phyloP scores from a whole-genome alignment of 192 early-diverging fungal genomes.

The Oehlia diaphana region DNA sequence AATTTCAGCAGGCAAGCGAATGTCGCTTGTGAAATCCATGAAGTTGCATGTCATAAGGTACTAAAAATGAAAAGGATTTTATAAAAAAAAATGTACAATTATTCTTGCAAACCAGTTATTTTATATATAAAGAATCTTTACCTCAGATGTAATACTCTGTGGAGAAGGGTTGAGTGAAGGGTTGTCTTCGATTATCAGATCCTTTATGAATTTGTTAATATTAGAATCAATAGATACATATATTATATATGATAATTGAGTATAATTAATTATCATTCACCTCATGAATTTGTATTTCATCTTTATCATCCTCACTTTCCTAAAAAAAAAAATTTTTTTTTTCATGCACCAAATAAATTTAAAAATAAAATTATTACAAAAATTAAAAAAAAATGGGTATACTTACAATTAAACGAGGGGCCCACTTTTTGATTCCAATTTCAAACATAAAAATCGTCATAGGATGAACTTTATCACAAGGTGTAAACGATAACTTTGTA shows the following conservation, averaged over 20 bases:
- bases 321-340: neutral
- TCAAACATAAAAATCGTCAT: neutral
- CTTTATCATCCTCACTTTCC: no score
- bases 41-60: neutral
- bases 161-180: no score
- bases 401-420: neutral
- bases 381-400: neutral
- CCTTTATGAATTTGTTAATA: neutral
- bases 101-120: neutral
- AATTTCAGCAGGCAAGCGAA: neutral
- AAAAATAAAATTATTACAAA: neutral
- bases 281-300: no score
- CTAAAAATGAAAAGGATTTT: neutral
- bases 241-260: neutral
- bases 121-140: neutral
- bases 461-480: neutral
- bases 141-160: neutral
- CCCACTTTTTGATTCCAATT: neutral
- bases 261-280: neutral
- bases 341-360: neutral
- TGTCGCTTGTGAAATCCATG: neutral
- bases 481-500: neutral
- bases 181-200: neutral
- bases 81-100: neutral
- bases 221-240: neutral